Evolutionary conservation across 208 protist species (phyloP).

Genomic region (Trypanosoma theileri): DNA sequence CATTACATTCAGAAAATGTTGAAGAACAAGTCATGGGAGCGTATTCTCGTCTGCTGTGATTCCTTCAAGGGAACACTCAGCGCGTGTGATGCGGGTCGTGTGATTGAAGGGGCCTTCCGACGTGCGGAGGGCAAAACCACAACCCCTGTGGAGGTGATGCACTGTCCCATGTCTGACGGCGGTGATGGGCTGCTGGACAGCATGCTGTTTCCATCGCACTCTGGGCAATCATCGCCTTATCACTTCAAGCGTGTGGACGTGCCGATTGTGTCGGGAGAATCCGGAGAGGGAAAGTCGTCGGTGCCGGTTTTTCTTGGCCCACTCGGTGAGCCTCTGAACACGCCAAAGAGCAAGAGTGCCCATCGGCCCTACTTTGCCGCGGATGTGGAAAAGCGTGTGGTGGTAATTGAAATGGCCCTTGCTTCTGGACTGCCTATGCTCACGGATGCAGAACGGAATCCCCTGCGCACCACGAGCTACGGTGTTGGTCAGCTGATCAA

Average conservation of each 20-base stretch:
- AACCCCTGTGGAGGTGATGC: slow-evolving; percentile 14
- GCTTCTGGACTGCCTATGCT: slow-evolving; percentile 67
- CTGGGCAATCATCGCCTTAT: neutral
- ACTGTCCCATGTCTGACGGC: slow-evolving; percentile 82
- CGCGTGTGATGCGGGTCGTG: slow-evolving; percentile 55
- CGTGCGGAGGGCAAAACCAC: slow-evolving; percentile 6
- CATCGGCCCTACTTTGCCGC: slow-evolving; percentile 56
- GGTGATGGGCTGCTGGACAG: slow-evolving; percentile 74
- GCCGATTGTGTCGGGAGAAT: neutral
- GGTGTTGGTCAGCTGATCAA: slow-evolving; percentile 68
- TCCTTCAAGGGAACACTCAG: slow-evolving; percentile 81
- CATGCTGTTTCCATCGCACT: slow-evolving; percentile 35
- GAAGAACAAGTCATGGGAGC: neutral
- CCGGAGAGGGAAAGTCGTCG: no score
- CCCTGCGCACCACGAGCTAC: slow-evolving; percentile 64
- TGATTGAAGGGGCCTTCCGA: slow-evolving; percentile 48
- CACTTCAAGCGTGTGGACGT: slow-evolving; percentile 11
- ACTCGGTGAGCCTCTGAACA: slow-evolving; percentile 36
- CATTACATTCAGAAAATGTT: neutral
- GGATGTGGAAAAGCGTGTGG: slow-evolving; percentile 34
- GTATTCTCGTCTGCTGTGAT: slow-evolving; percentile 60
- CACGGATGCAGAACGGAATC: slow-evolving; percentile 37
- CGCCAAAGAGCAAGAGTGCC: neutral
- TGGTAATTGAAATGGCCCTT: slow-evolving; percentile 82
- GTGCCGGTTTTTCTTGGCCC: slow-evolving; percentile 46